These are phyloP conservation scores for Zygoascus bituminiphila DNA, from an alignment of 805 yeast species.

Conservation along the genomic window DNA sequence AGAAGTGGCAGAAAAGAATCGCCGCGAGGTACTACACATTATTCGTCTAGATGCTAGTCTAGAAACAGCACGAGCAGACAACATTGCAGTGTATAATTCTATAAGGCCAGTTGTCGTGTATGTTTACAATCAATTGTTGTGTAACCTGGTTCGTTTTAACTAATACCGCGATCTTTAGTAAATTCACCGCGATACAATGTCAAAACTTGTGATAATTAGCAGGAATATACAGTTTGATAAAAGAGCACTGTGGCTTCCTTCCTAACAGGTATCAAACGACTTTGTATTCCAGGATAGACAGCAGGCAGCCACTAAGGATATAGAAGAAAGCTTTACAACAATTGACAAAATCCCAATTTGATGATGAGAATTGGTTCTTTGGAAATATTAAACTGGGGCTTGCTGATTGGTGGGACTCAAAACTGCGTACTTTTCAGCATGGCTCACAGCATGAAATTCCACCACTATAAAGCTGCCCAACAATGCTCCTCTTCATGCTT, in stretches of 20 bases:
- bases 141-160: no score
- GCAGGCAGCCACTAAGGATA: background rate
- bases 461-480: background rate
- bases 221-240: background rate
- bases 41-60: background rate
- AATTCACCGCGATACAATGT: background rate
- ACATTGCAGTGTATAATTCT: background rate
- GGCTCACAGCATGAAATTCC: background rate
- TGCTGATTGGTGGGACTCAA: slow-evolving; percentile 4
- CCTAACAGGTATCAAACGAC: background rate
- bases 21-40: no score
- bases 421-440: slow-evolving; percentile 4
- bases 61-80: background rate
- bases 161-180: background rate
- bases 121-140: background rate
- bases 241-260: background rate
- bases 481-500: slow-evolving; percentile 7
- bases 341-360: background rate
- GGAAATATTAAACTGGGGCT: background rate
- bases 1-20: slow-evolving; percentile 30
- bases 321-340: background rate
- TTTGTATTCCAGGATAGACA: background rate
- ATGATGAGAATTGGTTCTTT: background rate
- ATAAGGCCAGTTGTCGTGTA: background rate
- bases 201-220: background rate